These are phyloP conservation scores for Magnusiomyces paraingens DNA, from an alignment of 1,139 yeast species.

Conservation along the genomic window DNA sequence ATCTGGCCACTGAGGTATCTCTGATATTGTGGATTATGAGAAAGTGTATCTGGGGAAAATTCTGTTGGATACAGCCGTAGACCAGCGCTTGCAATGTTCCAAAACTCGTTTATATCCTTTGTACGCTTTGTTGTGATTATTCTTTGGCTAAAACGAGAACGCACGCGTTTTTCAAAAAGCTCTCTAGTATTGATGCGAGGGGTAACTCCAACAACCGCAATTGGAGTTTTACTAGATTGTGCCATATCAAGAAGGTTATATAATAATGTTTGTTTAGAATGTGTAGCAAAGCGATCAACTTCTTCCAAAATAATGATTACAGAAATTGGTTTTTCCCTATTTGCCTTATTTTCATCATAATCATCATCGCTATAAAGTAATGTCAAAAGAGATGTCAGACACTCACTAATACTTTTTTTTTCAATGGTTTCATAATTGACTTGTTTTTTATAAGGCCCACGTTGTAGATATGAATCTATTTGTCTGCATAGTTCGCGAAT, in stretches of 20 bases:
- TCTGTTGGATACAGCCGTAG: constrained; percentile 23
- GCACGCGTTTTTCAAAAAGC: constrained; percentile 80
- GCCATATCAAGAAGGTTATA: constrained; percentile 87
- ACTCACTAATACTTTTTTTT: constrained; percentile 45
- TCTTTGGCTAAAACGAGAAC: constrained; percentile 82
- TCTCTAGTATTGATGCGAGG: constrained; percentile 72
- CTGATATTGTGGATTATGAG: not conserved
- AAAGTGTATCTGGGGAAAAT: not conserved
- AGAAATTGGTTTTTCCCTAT: constrained; percentile 39
- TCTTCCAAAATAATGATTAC: constrained; percentile 79
- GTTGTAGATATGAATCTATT: constrained; percentile 46
- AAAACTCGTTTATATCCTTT: constrained; percentile 31
- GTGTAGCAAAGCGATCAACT: constrained; percentile 60
- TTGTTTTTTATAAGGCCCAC: constrained; percentile 9
- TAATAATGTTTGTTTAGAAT: constrained; percentile 69
- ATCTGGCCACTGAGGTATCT: not conserved
- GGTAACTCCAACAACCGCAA: constrained; percentile 76
- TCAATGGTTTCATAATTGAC: constrained; percentile 32
- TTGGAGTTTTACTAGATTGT: constrained; percentile 60
- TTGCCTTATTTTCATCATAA: constrained; percentile 29
- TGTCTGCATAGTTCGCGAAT: constrained; percentile 82
- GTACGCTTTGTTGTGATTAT: constrained; percentile 55
- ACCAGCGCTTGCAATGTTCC: constrained; percentile 30
- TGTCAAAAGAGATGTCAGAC: constrained; percentile 44
- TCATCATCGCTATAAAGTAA: constrained; percentile 34